Conservation (phyloP, 805 yeast species). For the Wickerhamiella parazyma region DNA sequence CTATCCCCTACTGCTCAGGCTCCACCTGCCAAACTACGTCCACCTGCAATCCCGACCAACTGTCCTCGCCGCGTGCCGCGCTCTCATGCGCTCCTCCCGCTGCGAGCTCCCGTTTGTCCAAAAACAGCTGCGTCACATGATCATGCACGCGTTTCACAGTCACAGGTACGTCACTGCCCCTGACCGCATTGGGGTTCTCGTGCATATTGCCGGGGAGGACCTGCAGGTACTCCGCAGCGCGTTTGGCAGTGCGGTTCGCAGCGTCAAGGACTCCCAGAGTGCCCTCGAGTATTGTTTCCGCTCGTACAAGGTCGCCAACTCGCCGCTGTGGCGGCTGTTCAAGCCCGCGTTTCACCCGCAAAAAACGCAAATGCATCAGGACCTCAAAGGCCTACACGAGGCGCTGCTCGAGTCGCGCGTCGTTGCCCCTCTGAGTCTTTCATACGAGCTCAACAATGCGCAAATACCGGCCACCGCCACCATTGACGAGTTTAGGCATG, state of each 20-base stretch:
- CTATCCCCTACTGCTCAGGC: not conserved
- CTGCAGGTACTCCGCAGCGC: conserved; percentile 11
- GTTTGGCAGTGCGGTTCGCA: not conserved
- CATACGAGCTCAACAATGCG: conserved; percentile 15
- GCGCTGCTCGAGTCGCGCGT: not conserved
- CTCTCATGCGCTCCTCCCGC: not conserved
- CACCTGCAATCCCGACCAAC: not conserved
- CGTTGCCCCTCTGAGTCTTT: not conserved
- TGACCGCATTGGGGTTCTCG: conserved; percentile 12
- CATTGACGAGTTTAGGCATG: conserved; percentile 11
- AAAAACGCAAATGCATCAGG: not conserved
- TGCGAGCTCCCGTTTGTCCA: conserved; percentile 1
- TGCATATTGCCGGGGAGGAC: conserved; percentile 11
- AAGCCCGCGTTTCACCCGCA: conserved; percentile 1
- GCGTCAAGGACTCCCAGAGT: conserved; percentile 9
- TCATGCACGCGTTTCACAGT: conserved; percentile 12
- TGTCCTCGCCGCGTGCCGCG: not conserved
- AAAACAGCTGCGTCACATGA: conserved; percentile 7
- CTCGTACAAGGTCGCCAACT: conserved; percentile 11
- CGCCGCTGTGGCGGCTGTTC: conserved; percentile 12
- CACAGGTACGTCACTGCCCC: conserved; percentile 16
- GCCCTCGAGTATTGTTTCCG: conserved; percentile 14
- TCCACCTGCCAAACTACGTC: conserved; percentile 2
- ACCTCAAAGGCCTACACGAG: not conserved
- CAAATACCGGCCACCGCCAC: conserved; percentile 13